Base-by-base conservation (phyloP, 2,329 filamentous ascomycete genomes). In the Tolypocladium sp. region DNA sequence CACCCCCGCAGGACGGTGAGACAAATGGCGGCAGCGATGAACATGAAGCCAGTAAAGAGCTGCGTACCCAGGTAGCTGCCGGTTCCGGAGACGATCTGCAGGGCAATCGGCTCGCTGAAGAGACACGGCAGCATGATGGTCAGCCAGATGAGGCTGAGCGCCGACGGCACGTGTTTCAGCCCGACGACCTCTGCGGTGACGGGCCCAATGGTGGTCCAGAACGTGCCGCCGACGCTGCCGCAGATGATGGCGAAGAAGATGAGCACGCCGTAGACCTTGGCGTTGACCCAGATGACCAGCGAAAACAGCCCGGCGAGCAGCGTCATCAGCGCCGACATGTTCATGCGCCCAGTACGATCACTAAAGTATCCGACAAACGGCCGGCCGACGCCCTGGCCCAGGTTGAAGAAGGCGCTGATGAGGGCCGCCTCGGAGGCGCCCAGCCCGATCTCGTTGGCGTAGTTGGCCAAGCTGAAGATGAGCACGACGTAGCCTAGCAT, bases 391-490 rank as follows among this genome's bases (percentile, higher is more conserved):
- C 81, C 88, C 68, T 86, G 83, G 0, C 79, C 78, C n/a, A 84
- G 68, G 69, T 91, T 92, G 65, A 92, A 80, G 42, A 92, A 72
- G 5, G 90, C 90, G n/a, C 84, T 87, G 53, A 91, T 79, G 20
- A 91, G 77, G 0, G 86, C 85, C 8, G 87, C 89, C 67, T 92
- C 85, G 6, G 82, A 78, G 2, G 88, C 77, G 1, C 79, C 78
- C 37, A 92, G 80, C 1, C 89, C 89, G 51, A 92, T 82, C 5
- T 79, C 80, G 59, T 82, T 79, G 42, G 87, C 87, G 67, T 91
- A 93, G 69, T 87, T 89, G 17, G 89, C 85, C 53, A 92, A 74
- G 13, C 84, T 88, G 72, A 92, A 93, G 52, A 92, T 80, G n/a
- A 92, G 78, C 5, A 91, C 87, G 33, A 90, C 80, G 66, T 93